Evolutionary conservation across 441 rosid genomes (phyloP).

Genomic region (Gossypium lobatum): DNA sequence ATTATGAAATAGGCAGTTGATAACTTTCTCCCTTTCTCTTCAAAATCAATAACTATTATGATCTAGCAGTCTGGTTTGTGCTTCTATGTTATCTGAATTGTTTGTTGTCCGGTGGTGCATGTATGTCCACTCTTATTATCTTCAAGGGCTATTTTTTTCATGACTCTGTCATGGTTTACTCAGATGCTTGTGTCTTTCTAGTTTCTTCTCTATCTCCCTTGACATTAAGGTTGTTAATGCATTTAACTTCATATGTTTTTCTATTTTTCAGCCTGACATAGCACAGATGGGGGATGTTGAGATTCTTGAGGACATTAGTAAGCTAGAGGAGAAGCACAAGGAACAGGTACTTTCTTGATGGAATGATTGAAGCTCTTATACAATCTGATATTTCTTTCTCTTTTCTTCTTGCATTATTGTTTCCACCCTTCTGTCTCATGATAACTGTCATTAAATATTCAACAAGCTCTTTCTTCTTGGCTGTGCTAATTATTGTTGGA

Average conservation of each 20-base stretch:
- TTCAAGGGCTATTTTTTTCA: neutral
- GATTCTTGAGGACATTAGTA: constrained; percentile 47
- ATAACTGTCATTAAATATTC: constrained; percentile 4
- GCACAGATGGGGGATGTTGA: constrained; percentile 53
- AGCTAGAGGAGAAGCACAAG: constrained; percentile 49
- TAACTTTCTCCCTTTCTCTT: neutral
- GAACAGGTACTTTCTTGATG: constrained; percentile 53
- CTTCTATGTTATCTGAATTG: neutral
- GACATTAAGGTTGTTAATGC: neutral
- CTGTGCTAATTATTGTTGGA: constrained; percentile 1
- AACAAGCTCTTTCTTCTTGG: constrained; percentile 8
- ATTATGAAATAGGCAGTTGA: neutral
- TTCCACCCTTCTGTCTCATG: constrained; percentile 10
- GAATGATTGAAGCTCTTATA: constrained; percentile 1
- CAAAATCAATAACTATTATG: neutral
- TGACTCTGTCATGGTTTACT: neutral
- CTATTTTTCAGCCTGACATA: constrained; percentile 45
- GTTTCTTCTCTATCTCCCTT: constrained; percentile 7
- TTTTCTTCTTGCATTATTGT: neutral
- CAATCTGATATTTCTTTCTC: constrained; percentile 10
- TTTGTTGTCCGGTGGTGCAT: constrained; percentile 5
- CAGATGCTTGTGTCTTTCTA: constrained; percentile 6
- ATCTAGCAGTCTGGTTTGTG: neutral
- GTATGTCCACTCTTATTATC: constrained; percentile 2
- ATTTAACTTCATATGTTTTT: constrained; percentile 19